Conservation (phyloP, 2,329 filamentous ascomycete species). For the Bipolaris cookei region DNA sequence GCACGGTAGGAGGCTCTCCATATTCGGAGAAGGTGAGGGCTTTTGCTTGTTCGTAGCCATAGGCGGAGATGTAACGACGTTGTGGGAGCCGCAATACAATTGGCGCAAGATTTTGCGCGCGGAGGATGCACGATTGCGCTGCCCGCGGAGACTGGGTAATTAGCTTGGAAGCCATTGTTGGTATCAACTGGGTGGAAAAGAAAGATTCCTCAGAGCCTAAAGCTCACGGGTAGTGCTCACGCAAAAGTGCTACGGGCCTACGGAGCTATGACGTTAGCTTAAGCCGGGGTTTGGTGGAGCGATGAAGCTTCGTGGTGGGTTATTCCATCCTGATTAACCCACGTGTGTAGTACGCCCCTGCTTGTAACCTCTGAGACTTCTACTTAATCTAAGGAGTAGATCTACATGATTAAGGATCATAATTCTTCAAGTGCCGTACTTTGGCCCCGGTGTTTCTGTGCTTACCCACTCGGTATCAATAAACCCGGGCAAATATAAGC, state of each 20-base stretch:
- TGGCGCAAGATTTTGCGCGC: conserved; percentile 13
- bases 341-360: neutral
- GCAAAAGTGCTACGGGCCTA: conserved; percentile 9
- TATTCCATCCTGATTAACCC: neutral
- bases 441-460: neutral
- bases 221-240: conserved; percentile 13
- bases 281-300: conserved; percentile 34
- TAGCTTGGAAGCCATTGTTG: conserved; percentile 38
- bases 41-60: conserved; percentile 85
- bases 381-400: neutral
- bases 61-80: conserved; percentile 61
- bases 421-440: neutral
- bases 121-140: conserved; percentile 31
- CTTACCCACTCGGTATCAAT: neutral
- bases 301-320: neutral
- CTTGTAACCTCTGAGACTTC: neutral
- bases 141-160: conserved; percentile 26
- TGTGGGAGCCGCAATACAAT: conserved; percentile 24
- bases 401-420: neutral
- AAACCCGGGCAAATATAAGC: neutral
- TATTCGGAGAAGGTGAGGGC: conserved; percentile 76
- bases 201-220: conserved; percentile 9
- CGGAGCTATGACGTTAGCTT: conserved; percentile 39
- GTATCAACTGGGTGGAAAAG: neutral
- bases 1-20: conserved; percentile 75